Evolutionary conservation across 2,329 filamentous ascomycete genomes (phyloP).

Genomic region (Penicillium sp.): DNA sequence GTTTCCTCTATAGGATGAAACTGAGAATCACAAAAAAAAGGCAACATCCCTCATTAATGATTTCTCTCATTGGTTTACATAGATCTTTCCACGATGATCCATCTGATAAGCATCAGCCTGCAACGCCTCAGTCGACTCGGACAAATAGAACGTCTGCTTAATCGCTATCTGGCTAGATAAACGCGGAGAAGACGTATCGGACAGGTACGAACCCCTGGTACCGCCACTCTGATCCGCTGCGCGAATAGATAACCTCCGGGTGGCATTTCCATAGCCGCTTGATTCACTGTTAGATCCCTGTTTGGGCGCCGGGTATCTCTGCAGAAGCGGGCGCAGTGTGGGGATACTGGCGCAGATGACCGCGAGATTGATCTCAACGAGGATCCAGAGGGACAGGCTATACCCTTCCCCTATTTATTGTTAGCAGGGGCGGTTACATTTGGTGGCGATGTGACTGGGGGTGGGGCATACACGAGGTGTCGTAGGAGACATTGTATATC

Average conservation of each 20-base stretch:
- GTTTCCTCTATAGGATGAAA: too few relatives aligned
- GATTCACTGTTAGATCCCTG: neutral
- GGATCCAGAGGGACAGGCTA: constrained; percentile 8
- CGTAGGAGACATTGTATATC: constrained; percentile 9
- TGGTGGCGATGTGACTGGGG: neutral
- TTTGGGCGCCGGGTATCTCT: neutral
- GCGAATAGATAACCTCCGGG: too few relatives aligned
- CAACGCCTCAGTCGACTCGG: neutral
- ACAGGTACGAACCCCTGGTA: neutral
- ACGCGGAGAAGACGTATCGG: neutral
- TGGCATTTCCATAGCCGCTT: neutral
- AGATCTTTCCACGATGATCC: neutral
- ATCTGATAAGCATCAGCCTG: neutral
- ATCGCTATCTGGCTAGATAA: neutral
- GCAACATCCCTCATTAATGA: too few relatives aligned
- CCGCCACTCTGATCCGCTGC: neutral
- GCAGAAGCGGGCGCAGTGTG: constrained; percentile 8
- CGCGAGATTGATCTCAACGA: constrained; percentile 12
- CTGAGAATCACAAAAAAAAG: too few relatives aligned
- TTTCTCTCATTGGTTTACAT: neutral
- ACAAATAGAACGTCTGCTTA: neutral
- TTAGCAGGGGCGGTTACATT: neutral
- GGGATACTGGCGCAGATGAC: constrained; percentile 13
- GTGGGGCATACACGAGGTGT: constrained; percentile 4
- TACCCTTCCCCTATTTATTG: constrained; percentile 10